Percentiles rank a stretch among this genome's conserved stretches.
Evolutionary conservation across 345 rosid species (phyloP).

Genomic region (Gossypium mustelinum): DNA sequence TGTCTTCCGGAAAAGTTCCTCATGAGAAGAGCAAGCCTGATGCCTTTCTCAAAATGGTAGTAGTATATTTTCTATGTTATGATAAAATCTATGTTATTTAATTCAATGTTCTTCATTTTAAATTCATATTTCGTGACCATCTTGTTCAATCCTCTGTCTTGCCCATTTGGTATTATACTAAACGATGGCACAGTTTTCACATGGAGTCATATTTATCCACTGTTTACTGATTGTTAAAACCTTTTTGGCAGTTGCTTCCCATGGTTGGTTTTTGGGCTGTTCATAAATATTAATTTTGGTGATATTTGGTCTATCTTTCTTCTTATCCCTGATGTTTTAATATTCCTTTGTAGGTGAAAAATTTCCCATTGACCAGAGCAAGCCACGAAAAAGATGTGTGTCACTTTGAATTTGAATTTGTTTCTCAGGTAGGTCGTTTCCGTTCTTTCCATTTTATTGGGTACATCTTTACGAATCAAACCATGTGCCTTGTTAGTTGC

Average conservation of each 20-base stretch:
- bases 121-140: not conserved
- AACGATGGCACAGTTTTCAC: not conserved
- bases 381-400: slow-evolving; percentile 76
- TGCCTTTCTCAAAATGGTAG: slow-evolving; percentile 89
- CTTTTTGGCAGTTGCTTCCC: not conserved
- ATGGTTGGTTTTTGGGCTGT: not conserved
- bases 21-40: slow-evolving; percentile 52
- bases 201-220: not conserved
- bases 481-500: not conserved
- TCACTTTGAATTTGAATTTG: slow-evolving; percentile 84
- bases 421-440: slow-evolving; percentile 54
- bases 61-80: not conserved
- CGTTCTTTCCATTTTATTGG: slow-evolving; percentile 10
- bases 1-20: slow-evolving; percentile 61
- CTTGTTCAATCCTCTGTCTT: not conserved
- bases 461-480: not conserved
- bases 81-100: not conserved
- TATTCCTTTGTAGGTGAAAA: slow-evolving; percentile 45
- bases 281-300: not conserved
- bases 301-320: not conserved
- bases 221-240: not conserved
- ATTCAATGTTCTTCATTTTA: slow-evolving; percentile 4
- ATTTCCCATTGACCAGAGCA: slow-evolving; percentile 49
- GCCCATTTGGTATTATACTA: not conserved
- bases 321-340: not conserved